Conservation (phyloP, 352 stramenopile genomes). For the Pythium grandisporangium region DNA sequence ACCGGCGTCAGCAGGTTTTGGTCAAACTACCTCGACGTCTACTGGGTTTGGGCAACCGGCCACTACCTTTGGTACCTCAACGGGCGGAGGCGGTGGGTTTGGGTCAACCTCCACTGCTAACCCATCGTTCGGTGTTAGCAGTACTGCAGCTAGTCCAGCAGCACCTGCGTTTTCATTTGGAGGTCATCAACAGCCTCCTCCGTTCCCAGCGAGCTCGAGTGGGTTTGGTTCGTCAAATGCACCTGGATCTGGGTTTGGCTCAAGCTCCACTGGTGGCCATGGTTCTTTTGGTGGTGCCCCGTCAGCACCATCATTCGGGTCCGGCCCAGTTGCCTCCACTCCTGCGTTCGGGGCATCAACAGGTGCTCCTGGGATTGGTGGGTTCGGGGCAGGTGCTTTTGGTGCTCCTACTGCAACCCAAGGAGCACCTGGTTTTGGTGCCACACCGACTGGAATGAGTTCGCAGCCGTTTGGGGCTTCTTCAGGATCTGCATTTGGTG, state of each 20-base stretch:
- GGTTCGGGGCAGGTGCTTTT: constrained; percentile 6
- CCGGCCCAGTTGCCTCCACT: constrained; percentile 7
- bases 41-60: constrained; percentile 7
- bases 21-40: constrained; percentile 4
- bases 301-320: constrained; percentile 13
- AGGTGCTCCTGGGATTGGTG: constrained; percentile 1
- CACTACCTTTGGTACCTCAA: constrained; percentile 21
- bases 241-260: too few relatives aligned
- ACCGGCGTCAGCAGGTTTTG: too few relatives aligned
- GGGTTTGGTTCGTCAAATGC: too few relatives aligned
- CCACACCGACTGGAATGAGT: constrained; percentile 4
- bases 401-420: constrained; percentile 1
- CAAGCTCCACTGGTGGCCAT: too few relatives aligned
- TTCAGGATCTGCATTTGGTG: constrained; percentile 12
- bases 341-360: constrained; percentile 8
- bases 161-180: constrained; percentile 18
- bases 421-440: constrained; percentile 5
- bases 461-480: constrained; percentile 14
- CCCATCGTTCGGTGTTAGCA: constrained; percentile 29
- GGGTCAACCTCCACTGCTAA: constrained; percentile 20
- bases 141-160: constrained; percentile 14
- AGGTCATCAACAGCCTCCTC: too few relatives aligned
- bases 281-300: constrained; percentile 13
- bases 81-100: constrained; percentile 12
- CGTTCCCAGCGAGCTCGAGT: too few relatives aligned